Percentiles rank a stretch among this genome's conserved stretches.
These are phyloP conservation scores for Kentomonas sorsogonicus DNA, from an alignment of 208 protist genomes.

Conservation along the genomic window DNA sequence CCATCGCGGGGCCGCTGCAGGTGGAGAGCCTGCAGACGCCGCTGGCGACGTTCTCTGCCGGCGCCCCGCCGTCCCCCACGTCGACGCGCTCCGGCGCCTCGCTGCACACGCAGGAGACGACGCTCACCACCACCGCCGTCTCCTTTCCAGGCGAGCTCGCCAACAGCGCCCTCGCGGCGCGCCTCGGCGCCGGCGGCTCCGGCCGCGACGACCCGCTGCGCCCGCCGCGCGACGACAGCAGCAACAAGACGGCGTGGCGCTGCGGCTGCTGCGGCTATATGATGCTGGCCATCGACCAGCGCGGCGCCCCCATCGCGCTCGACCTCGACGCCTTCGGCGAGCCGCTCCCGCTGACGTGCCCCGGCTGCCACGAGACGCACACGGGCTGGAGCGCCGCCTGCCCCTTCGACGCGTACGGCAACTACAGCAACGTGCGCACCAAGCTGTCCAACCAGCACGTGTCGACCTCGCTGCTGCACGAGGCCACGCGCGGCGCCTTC, in stretches of 20 bases:
- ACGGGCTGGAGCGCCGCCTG: constrained; percentile 54
- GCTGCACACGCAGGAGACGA: too few species aligned
- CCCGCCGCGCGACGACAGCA: too few species aligned
- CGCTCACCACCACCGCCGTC: not conserved
- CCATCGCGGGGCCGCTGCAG: too few species aligned
- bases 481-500: too few species aligned
- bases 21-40: too few species aligned
- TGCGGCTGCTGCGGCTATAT: constrained; percentile 80
- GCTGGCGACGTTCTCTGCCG: too few species aligned
- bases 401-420: constrained; percentile 67
- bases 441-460: constrained; percentile 70
- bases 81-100: too few species aligned
- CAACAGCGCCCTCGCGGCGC: not conserved
- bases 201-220: too few species aligned
- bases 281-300: constrained; percentile 76
- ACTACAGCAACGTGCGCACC: constrained; percentile 72
- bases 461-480: too few species aligned
- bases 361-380: constrained; percentile 67
- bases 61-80: too few species aligned
- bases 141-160: not conserved
- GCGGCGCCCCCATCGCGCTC: constrained; percentile 63
- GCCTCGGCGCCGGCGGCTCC: too few species aligned
- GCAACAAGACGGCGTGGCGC: constrained; percentile 61
- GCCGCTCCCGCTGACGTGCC: constrained; percentile 66
- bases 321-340: constrained; percentile 58